Base-by-base conservation (phyloP, 805 yeast genomes). In the Kuraishia capsulata region DNA sequence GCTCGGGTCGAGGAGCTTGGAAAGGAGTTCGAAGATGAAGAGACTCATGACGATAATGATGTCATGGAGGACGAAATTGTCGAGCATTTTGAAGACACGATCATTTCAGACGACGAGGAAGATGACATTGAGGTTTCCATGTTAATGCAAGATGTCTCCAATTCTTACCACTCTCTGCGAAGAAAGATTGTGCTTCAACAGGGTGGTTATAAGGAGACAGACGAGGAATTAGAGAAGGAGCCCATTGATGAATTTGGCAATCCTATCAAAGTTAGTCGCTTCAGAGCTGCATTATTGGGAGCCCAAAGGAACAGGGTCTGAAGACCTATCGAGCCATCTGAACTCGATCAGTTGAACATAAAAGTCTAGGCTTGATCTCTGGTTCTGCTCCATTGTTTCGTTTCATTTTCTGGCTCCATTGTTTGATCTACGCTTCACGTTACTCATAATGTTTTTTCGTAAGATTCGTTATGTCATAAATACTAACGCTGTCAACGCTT, bases 171-270 rank as follows among this genome's bases (percentile, higher is more conserved):
- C 21, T 61, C 65, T 33, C 50, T 81, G 42, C 64, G 82, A 35
- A 72, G 73, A 37, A 66, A 65, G 42, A 46, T 62, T 17, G 62
- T 84, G 45, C 56, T 73, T 25, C 56, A 59, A 18, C 62, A 69
- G 26, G 73, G 73, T 1, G 78, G 78, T 3, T 73, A 51, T 41
- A 59, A 53, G 37, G 62, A 65, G 42, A 57, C 70, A 1, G 71
- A 68, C 2, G 59, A 63, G 36, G 84, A 73, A 30, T 48, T 57
- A 42, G 89, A 77, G 40, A 48, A 75, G 16, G 94, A 82, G 49
- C 87, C 86, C 0, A 60, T 82, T 5, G 87, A 82, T 46, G 81
- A 74, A 39, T 49, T 59, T 29, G 86, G 86, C 0, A 69, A 74
- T 39, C 77, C 78, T 0, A 53, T 72, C 5, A 77, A 66, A 42